phyloP scores from a whole-genome alignment of 2,329 filamentous ascomycete genomes.

The Rutstroemia sp. region DNA sequence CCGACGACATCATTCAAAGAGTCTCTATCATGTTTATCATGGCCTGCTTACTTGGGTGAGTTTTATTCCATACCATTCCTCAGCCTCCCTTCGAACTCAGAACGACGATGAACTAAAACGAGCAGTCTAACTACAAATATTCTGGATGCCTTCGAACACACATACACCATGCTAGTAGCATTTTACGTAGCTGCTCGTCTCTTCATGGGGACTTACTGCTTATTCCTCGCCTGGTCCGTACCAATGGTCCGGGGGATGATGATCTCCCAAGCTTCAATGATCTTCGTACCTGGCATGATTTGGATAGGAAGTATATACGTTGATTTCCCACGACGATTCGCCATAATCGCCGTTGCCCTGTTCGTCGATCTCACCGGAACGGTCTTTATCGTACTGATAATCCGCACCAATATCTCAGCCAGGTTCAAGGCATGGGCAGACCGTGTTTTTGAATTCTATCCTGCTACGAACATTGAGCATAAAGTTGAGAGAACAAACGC shows the following conservation, averaged over 20 bases:
- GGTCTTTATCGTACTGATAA: constrained; percentile 36
- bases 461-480: constrained; percentile 59
- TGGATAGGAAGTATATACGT: constrained; percentile 56
- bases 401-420: constrained; percentile 28
- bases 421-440: constrained; percentile 17
- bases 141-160: constrained; percentile 46
- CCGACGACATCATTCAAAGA: constrained; percentile 52
- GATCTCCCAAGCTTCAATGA: constrained; percentile 39
- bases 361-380: constrained; percentile 44
- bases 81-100: neutral
- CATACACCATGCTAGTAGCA: constrained; percentile 50
- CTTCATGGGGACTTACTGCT: constrained; percentile 42
- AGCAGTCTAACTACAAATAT: constrained; percentile 53
- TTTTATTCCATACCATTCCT: constrained; percentile 1
- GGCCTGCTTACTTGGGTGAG: constrained; percentile 49
- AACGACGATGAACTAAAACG: neutral
- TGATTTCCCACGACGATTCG: constrained; percentile 45
- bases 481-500: constrained; percentile 56
- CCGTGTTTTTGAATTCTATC: constrained; percentile 49
- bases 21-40: constrained; percentile 54
- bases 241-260: constrained; percentile 53
- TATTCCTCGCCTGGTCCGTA: constrained; percentile 40
- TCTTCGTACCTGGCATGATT: constrained; percentile 41
- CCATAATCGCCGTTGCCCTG: constrained; percentile 49
- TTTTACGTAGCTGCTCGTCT: constrained; percentile 55